Conservation (phyloP, 257 asterid genomes). For the Solanum chmielewskii region DNA sequence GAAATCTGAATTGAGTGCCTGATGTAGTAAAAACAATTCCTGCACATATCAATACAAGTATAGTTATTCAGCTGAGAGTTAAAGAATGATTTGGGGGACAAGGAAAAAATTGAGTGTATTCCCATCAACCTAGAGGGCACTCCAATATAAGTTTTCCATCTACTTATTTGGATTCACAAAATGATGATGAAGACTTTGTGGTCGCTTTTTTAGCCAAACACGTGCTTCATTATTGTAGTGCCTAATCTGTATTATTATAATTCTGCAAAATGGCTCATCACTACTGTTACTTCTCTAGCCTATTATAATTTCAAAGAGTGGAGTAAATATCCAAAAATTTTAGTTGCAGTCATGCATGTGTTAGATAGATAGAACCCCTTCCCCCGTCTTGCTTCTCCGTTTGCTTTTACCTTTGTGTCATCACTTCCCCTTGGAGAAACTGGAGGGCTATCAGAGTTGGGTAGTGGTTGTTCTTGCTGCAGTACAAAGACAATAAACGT, state of each 20-base stretch:
- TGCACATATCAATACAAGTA: slow-evolving; percentile 8
- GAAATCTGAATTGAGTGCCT: slow-evolving; percentile 55
- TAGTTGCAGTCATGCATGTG: not conserved
- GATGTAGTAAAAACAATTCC: slow-evolving; percentile 62
- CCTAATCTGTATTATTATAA: not conserved
- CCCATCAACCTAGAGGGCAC: not conserved
- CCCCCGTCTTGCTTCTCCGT: not conserved
- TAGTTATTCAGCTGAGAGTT: not conserved
- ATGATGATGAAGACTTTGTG: not conserved
- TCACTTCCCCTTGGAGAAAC: slow-evolving; percentile 55
- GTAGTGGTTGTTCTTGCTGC: slow-evolving; percentile 29
- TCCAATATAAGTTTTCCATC: not conserved
- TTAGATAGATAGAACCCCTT: not conserved
- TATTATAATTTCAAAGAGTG: not conserved
- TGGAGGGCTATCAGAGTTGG: slow-evolving; percentile 48
- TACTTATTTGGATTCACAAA: not conserved
- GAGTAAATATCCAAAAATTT: not conserved
- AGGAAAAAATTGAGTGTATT: not conserved
- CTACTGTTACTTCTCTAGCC: not conserved
- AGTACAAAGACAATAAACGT: not conserved
- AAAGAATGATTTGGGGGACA: not conserved
- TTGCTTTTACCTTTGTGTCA: slow-evolving; percentile 43
- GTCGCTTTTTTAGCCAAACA: not conserved
- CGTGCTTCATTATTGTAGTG: not conserved
- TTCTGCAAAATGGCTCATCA: not conserved